Evolutionary conservation across 331 rosid species (phyloP).

Genomic region (Malus hybrid): DNA sequence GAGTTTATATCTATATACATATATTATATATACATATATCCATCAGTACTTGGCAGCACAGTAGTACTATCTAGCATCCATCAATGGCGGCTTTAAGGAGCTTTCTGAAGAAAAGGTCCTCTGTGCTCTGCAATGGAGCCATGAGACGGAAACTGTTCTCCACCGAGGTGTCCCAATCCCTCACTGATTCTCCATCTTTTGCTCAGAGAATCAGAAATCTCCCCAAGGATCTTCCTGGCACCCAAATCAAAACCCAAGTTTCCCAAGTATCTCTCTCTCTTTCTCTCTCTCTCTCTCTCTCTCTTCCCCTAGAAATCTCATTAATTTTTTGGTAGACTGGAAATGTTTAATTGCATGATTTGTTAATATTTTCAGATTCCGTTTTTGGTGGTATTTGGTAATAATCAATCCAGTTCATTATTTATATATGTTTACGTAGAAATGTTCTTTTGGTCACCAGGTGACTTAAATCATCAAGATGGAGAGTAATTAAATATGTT

Average conservation of each 20-base stretch:
- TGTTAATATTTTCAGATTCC: background rate
- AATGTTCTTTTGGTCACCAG: no score
- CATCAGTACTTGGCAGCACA: no score
- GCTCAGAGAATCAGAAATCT: constrained; percentile 73
- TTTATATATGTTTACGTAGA: no score
- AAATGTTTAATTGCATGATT: background rate
- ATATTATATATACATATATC: no score
- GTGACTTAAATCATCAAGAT: no score
- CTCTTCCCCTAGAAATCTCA: background rate
- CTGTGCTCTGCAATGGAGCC: constrained; percentile 6
- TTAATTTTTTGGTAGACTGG: background rate
- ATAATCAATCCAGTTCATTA: background rate
- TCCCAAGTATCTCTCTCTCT: constrained; percentile 41
- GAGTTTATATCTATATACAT: no score
- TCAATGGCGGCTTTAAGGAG: constrained; percentile 15
- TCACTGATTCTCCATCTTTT: constrained; percentile 44
- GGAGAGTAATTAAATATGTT: no score
- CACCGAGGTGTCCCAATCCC: constrained; percentile 18
- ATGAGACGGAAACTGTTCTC: constrained; percentile 30
- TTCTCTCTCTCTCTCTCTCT: background rate
- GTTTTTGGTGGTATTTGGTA: background rate
- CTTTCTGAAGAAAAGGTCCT: constrained; percentile 32
- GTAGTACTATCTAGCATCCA: no score
- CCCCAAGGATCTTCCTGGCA: constrained; percentile 83
- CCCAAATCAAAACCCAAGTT: constrained; percentile 62